Base-by-base conservation (phyloP, 2,329 filamentous ascomycete species). In the Penicillium aurantiogriseum region DNA sequence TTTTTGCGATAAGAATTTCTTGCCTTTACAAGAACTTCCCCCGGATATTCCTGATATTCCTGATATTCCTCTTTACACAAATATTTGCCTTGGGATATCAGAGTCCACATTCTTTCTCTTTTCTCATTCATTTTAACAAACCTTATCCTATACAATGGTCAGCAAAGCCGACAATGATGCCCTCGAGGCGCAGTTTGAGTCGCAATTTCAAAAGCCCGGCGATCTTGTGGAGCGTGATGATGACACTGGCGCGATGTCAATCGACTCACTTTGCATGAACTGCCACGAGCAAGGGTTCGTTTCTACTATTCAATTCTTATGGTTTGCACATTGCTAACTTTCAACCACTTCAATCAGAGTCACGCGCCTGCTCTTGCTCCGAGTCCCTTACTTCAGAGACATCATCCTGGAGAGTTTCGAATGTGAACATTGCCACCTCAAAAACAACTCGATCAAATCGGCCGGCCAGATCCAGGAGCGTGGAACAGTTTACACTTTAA, bases 331-430 rank as follows among this genome's bases (percentile, higher is more conserved):
- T 51, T 33, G 33, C 53, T 56, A 38, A 56, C 13, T 15, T 38
- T 29, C 5, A 9, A 51, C 15, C 15, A 13, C 27, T 27, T 27
- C 29, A 11, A 10, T 21, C 27, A 55, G 94, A 68, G 85, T 81
- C 1, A 99, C 94, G 15, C 85, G 88, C 58, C 84, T 99, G 23
- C 86, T 99, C 43, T 86, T 99, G 54, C 96, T 95, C 17, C 86
- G 87, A 63, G 97, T 99, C 55, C 94, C 94, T 17, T 97, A 91
- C 82, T 99, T 99, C 81, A 91, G 92, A 79, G 93, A 99, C 76
- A 88, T 99, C 62, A 91, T 99, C 69, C 85, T 99, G 75, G 96
- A 97, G 88, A 97, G 93, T 61, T 99, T 99, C 76, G 85, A 85
- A 64, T 99, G 94, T 81, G 87, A 91, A 6, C 86, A 97, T 76